A percentile compares a stretch with the other conserved stretches of the same genome.
Evolutionary conservation across 768 basidiomycete species (phyloP).

Genomic region (Leccinum broughii): DNA sequence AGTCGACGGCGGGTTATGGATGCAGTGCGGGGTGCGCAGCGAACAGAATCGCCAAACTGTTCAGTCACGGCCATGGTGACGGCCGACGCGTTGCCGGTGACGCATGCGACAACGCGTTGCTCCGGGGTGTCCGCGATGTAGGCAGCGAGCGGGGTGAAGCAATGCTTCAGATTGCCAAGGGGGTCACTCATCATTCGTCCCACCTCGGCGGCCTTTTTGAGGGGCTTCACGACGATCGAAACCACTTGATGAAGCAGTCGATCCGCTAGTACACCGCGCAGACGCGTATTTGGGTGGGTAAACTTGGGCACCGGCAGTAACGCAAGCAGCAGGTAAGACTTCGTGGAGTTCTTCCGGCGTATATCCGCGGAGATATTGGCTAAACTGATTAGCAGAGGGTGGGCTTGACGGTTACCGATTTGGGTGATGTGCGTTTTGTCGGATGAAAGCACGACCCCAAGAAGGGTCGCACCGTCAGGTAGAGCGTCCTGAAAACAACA

Average conservation of each 20-base stretch:
- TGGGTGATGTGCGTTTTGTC: no score
- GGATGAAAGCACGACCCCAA: no score
- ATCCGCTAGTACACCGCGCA: neutral
- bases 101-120: neutral
- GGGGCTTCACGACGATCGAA: neutral
- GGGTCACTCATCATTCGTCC: neutral
- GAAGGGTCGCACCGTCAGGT: no score
- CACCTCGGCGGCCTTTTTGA: neutral
- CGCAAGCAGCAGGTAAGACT: neutral
- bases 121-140: neutral
- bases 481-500: no score
- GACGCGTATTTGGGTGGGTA: neutral
- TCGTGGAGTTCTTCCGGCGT: neutral
- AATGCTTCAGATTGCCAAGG: neutral
- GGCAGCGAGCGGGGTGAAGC: neutral
- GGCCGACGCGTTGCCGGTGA: neutral
- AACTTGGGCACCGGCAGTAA: neutral
- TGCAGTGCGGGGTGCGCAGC: neutral
- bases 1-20: neutral
- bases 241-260: neutral
- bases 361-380: neutral
- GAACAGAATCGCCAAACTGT: neutral
- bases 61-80: neutral
- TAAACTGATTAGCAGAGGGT: neutral
- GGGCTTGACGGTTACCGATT: neutral